Evolutionary conservation across 352 stramenopile species (phyloP), one percentile per base, ranked within the genome.

Genomic region (Globisporangium camurandrum): DNA sequence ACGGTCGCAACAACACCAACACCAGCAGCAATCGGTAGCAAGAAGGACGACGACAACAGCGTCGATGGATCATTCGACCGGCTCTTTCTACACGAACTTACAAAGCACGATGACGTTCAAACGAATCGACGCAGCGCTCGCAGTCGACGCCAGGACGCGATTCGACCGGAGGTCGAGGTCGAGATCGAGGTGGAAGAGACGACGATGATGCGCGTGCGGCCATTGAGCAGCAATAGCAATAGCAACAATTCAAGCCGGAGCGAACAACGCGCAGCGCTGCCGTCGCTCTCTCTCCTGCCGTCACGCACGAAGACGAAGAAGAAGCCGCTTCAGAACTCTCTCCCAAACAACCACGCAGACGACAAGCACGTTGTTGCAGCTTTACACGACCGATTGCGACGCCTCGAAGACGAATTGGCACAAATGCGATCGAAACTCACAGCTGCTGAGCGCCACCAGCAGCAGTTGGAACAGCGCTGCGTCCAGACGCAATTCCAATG

Each of bases 81-180:
- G 51, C 46, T 85, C 38, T 92, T 92, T 46, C 58, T 89, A 0
- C 69, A 69, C 0, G 80, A 92, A 12, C 57, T 92, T 0, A 71
- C 65, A 2, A 86, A 75, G 26, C 77, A 89, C 14, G 30, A 54
- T 8, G 33, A 46, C 17, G 30, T n/a, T n/a, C n/a, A n/a, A n/a
- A 23, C 22, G 5, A 20, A n/a, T 47, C 39, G 26, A 9, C 19
- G 51, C 20, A 28, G 24, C 45, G 52, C n/a, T n/a, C n/a, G n/a
- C n/a, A n/a, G n/a, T n/a, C n/a, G n/a, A n/a, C n/a, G n/a, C n/a
- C n/a, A n/a, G n/a, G n/a, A n/a, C n/a, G n/a, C n/a, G n/a, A n/a
- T n/a, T n/a, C n/a, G n/a, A n/a, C n/a, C n/a, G n/a, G n/a, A n/a
- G n/a, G n/a, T n/a, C n/a, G n/a, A n/a, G n/a, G n/a, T n/a, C n/a